A percentile compares a stretch with the other conserved stretches of the same genome.
Evolutionary conservation across 495 filamentous ascomycete genomes (phyloP).

Genomic region (Penicillium riverlandense): DNA sequence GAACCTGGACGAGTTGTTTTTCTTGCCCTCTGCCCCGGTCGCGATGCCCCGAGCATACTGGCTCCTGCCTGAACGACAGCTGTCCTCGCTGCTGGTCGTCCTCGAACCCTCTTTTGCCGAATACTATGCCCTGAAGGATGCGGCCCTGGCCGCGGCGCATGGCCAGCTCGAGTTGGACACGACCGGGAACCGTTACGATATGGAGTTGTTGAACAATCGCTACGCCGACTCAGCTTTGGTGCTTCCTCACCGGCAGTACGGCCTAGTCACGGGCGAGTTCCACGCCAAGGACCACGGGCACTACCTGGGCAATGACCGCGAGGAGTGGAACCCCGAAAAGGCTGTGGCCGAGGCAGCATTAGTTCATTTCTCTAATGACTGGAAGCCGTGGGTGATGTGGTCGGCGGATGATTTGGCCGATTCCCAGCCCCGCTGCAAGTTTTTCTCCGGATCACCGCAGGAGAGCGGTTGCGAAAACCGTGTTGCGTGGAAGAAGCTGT

Average conservation of each 20-base stretch:
- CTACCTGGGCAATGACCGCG: conserved; percentile 57
- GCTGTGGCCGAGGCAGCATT: conserved; percentile 62
- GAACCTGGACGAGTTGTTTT: conserved; percentile 67
- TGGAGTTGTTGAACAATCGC: conserved; percentile 69
- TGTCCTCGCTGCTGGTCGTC: conserved; percentile 59
- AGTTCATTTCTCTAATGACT: conserved; percentile 69
- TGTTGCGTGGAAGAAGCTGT: conserved; percentile 64
- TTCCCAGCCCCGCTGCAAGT: conserved; percentile 54
- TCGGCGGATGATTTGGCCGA: conserved; percentile 44
- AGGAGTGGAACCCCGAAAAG: conserved; percentile 61
- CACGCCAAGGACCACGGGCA: conserved; percentile 48
- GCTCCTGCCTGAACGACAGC: conserved; percentile 46
- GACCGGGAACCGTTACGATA: conserved; percentile 49
- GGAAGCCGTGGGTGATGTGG: conserved; percentile 73
- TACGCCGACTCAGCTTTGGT: conserved; percentile 61
- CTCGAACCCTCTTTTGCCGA: conserved; percentile 52
- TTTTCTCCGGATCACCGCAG: conserved; percentile 32
- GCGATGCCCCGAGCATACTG: conserved; percentile 70
- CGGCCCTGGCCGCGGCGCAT: conserved; percentile 16
- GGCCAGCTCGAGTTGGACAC: conserved; percentile 25
- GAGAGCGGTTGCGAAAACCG: conserved; percentile 54
- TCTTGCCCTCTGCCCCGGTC: conserved; percentile 51
- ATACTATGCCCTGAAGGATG: conserved; percentile 45
- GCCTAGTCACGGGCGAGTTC: conserved; percentile 66
- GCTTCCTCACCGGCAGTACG: conserved; percentile 69